phyloP scores from a whole-genome alignment of 1,139 yeast genomes.

The Sugiyamaella castrensis region DNA sequence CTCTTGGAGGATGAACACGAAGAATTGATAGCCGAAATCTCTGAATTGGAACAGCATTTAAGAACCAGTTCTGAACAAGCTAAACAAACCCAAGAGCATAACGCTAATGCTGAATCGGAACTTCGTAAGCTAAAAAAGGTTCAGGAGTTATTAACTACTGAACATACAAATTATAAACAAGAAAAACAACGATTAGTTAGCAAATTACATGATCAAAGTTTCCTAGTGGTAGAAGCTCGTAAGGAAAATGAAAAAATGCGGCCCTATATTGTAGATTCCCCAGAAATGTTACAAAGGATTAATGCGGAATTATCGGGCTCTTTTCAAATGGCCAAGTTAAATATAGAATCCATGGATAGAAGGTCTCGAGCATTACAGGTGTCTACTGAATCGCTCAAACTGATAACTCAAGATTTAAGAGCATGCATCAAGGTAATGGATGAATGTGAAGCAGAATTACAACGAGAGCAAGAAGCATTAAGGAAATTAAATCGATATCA shows the following conservation, averaged over 20 bases:
- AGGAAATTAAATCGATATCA: conserved; percentile 43
- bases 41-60: conserved; percentile 29
- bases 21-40: conserved; percentile 39
- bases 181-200: conserved; percentile 58
- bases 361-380: conserved; percentile 51
- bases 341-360: conserved; percentile 45
- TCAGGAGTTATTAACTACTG: conserved; percentile 64
- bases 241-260: conserved; percentile 59
- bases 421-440: conserved; percentile 53
- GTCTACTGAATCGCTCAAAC: conserved; percentile 58
- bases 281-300: conserved; percentile 53
- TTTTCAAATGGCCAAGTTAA: conserved; percentile 44
- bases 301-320: conserved; percentile 56
- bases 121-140: conserved; percentile 58
- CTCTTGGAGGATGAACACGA: conserved; percentile 45
- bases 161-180: conserved; percentile 62
- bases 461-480: conserved; percentile 46
- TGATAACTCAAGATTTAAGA: conserved; percentile 54
- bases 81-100: conserved; percentile 53
- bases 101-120: conserved; percentile 58
- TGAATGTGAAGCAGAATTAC: conserved; percentile 54
- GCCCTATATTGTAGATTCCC: conserved; percentile 60
- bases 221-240: conserved; percentile 52
- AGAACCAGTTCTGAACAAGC: conserved; percentile 35
- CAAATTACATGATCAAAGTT: conserved; percentile 54